Evolutionary conservation across 176 grass and related monocot genomes (phyloP).

Genomic region (Ensete ventricosum): DNA sequence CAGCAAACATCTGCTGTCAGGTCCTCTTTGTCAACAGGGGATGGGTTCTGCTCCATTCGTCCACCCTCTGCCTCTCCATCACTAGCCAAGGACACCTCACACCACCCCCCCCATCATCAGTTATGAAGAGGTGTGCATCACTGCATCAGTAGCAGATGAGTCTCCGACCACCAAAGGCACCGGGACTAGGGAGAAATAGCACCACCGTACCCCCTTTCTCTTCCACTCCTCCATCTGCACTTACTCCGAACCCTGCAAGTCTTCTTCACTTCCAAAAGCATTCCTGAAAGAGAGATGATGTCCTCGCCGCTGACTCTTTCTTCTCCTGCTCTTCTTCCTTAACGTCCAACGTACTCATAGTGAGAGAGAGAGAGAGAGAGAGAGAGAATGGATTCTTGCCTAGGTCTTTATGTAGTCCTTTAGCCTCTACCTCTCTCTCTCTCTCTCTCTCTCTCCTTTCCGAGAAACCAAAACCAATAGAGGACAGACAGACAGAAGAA

Average conservation of each 20-base stretch:
- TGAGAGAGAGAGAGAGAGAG: neutral
- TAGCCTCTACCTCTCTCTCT: neutral
- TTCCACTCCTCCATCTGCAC: neutral
- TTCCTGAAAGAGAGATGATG: no score
- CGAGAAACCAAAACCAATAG: no score
- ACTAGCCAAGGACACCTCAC: no score
- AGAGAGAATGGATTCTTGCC: neutral
- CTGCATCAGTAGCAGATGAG: no score
- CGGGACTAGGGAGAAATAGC: no score
- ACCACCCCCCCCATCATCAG: no score
- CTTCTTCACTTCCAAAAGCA: no score
- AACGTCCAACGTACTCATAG: neutral
- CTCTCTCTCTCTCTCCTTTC: neutral
- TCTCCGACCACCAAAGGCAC: no score
- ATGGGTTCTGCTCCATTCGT: neutral
- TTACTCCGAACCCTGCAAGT: neutral
- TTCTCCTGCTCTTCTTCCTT: neutral
- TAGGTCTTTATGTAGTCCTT: no score
- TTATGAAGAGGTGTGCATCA: no score
- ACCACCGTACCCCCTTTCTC: neutral
- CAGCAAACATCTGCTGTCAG: constrained; percentile 7
- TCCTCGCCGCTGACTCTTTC: neutral
- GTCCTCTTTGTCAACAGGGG: neutral
- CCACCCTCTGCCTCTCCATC: neutral
- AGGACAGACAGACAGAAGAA: no score